Evolutionary conservation across 2,329 filamentous ascomycete genomes (phyloP), one percentile per base, ranked within the genome.

Genomic region (Aspergillus nomiae): DNA sequence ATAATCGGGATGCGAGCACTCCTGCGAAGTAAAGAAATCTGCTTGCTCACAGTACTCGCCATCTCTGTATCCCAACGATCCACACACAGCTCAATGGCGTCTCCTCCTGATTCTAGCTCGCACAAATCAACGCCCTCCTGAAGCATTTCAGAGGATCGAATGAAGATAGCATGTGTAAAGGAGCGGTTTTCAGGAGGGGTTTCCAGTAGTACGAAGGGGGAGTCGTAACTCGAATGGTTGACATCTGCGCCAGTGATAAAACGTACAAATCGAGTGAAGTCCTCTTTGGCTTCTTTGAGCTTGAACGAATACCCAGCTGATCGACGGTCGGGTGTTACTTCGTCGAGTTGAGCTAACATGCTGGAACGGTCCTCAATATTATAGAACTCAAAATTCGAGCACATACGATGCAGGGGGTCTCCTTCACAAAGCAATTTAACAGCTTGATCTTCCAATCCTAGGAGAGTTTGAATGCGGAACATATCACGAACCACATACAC

Each of bases 11-110:
- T 73, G 38, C 82, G 81, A 41, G 88, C 73, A 62, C 84, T 84
- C 66, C 87, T 82, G 63, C 87, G 82, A 57, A 88, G 83, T 38
- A 85, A 76, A 16, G 86, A 84, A 3, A 89, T 82, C 66, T 87
- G 83, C 53, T 83, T 83, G 48, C 84, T 84, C 65, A 88, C 78
- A 10, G 82, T 71, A 59, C 80, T 81, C 32, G 82, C 71, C 63
- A 86, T 74, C 59, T 83, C 81, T 28, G 81, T 74, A 9, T 81
- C 80, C 84, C 86, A 87, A 51, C 80, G 80, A 73, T 89, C 86
- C 56, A 89, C 82, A 62, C 86, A 84, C 3, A 89, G 76, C 69
- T 89, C 87, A 48, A 88, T 83, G 26, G 84, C 85, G 76, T 89
- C 87, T 9, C 82, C 86, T 10, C 83, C 81, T 9, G 86, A 86